Percentiles rank a stretch among this genome's conserved stretches.
Conservation (phyloP, 2,329 filamentous ascomycete species). For the Botrytis byssoidea region DNA sequence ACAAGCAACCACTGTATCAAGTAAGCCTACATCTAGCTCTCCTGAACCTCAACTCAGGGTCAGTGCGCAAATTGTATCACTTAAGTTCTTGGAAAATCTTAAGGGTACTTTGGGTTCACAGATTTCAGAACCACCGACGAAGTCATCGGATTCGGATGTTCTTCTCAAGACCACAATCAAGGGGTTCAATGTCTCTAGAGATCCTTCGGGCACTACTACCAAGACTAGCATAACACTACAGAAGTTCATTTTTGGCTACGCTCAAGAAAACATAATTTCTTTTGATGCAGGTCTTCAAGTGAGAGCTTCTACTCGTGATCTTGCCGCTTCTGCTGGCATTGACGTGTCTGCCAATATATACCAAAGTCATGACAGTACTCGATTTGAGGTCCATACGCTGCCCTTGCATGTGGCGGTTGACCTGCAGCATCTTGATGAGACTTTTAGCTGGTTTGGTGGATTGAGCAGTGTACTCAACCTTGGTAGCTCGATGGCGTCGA, state of each 20-base stretch:
- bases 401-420: slow-evolving; percentile 76
- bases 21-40: slow-evolving; percentile 20
- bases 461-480: slow-evolving; percentile 88
- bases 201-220: slow-evolving; percentile 24
- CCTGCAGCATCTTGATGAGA: slow-evolving; percentile 78
- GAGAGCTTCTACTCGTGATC: slow-evolving; percentile 58
- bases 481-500: slow-evolving; percentile 78
- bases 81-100: slow-evolving; percentile 38
- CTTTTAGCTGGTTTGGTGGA: slow-evolving; percentile 84
- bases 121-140: slow-evolving; percentile 15
- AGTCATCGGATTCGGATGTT: slow-evolving; percentile 30
- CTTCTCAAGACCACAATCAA: slow-evolving; percentile 35
- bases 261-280: slow-evolving; percentile 60
- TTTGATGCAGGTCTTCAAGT: slow-evolving; percentile 59
- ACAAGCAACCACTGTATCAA: background rate
- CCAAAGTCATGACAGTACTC: slow-evolving; percentile 46
- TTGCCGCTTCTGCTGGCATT: slow-evolving; percentile 55
- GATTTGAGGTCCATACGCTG: slow-evolving; percentile 69
- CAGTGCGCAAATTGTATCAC: slow-evolving; percentile 33
- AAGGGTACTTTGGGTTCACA: slow-evolving; percentile 32
- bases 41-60: slow-evolving; percentile 28
- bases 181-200: slow-evolving; percentile 33
- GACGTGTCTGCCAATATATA: slow-evolving; percentile 57
- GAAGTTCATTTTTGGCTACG: slow-evolving; percentile 62
- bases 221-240: slow-evolving; percentile 43